These are phyloP conservation scores for Colletotrichum sp. DNA, from an alignment of 2,329 filamentous ascomycete genomes.

Conservation along the genomic window DNA sequence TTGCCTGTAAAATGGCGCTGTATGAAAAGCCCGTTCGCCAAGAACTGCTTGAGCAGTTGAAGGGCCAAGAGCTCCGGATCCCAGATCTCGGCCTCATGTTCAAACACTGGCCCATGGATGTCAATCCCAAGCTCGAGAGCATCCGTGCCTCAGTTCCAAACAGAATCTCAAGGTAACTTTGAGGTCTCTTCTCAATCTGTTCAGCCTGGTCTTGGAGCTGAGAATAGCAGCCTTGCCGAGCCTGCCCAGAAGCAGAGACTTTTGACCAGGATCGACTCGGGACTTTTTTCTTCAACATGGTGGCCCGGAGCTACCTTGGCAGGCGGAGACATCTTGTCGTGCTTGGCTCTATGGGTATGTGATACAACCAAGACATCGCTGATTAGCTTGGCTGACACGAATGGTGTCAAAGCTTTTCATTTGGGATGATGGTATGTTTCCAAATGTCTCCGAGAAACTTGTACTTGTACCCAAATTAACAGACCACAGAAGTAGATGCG, in stretches of 20 bases:
- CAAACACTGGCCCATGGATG: neutral
- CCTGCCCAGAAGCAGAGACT: neutral
- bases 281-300: neutral
- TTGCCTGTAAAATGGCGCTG: neutral
- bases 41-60: neutral
- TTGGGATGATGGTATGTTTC: neutral
- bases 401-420: neutral
- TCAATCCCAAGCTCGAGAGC: neutral
- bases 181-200: neutral
- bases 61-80: neutral
- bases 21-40: neutral
- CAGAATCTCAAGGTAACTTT: neutral
- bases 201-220: neutral
- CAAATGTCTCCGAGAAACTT: neutral
- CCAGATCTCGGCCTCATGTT: neutral
- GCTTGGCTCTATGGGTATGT: neutral
- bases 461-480: neutral
- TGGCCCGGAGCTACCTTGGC: neutral
- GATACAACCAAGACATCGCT: neutral
- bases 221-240: neutral
- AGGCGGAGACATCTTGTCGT: neutral
- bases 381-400: neutral
- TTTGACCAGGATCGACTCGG: neutral
- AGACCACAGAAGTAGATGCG: neutral
- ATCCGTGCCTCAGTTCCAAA: neutral